Conservation (phyloP, 345 rosid genomes). For the Ricinus communis region DNA sequence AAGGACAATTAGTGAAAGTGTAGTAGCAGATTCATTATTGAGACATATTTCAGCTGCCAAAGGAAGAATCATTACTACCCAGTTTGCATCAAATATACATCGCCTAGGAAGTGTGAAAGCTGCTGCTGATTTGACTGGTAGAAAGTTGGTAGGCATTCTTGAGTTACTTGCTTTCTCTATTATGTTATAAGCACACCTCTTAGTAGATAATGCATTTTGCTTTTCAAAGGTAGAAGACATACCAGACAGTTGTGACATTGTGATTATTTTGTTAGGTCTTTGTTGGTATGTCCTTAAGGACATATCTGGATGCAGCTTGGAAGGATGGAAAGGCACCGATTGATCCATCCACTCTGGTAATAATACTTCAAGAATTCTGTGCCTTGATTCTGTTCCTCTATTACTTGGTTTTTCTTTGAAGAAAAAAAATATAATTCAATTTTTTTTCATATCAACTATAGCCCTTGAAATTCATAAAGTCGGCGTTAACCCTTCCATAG, state of each 20-base stretch:
- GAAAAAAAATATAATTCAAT: too few relatives aligned
- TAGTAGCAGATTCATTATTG: conserved; percentile 77
- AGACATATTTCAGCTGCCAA: conserved; percentile 76
- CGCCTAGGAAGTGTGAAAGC: conserved; percentile 97
- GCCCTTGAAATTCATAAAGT: not conserved
- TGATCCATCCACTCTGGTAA: conserved; percentile 94
- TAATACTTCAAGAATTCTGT: not conserved
- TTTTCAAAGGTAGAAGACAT: not conserved
- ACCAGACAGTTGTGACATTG: not conserved
- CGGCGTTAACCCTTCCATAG: not conserved
- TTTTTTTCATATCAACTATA: not conserved
- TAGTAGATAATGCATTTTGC: not conserved
- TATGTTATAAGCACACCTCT: not conserved
- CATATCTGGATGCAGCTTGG: conserved; percentile 98
- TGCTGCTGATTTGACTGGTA: conserved; percentile 90
- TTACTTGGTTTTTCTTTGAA: not conserved
- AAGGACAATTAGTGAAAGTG: conserved; percentile 82
- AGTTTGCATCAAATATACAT: conserved; percentile 95
- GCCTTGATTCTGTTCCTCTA: conserved; percentile 4
- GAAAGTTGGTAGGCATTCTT: conserved; percentile 67
- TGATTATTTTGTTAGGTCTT: conserved; percentile 54
- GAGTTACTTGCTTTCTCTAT: not conserved
- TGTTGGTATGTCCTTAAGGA: conserved; percentile 96
- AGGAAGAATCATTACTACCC: conserved; percentile 96
- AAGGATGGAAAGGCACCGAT: conserved; percentile 96